Evolutionary conservation across 345 rosid species (phyloP), one percentile per base, ranked within the genome.

Genomic region (Gossypium longicalyx): DNA sequence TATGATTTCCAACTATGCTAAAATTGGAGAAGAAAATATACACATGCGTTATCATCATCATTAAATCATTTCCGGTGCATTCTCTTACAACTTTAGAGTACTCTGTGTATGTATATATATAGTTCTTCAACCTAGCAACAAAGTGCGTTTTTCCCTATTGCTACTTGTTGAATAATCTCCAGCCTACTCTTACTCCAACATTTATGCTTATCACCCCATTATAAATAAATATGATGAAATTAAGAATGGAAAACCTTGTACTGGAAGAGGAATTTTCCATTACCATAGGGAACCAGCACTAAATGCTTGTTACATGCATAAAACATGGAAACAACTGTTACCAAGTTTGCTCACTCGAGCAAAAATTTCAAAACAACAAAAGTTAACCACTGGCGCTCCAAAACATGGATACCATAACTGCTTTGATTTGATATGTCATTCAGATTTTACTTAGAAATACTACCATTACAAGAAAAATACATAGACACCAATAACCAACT

Each of bases 241-340:
- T 15, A 41, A 49, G 73, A 52, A 70, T 29, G 61, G 3, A 29
- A 70, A 27, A 70, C 16, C 60, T 52, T 52, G 34, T 48, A 23
- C 4, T 48, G 57, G 72, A 34, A 68, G 73, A 70, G 12, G 12
- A 70, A 69, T 3, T 69, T 69, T 23, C 54, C 38, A 67, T 47
- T 23, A 45, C 15, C 54, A 67, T 13, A 45, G 38, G n/a, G 9
- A 45, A 13, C 11, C 3, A 43, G 29, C 12, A 45, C 54, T 22
- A 45, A 45, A 47, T 47, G 56, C 71, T 13, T 47, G 29, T 22
- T 45, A 67, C 54, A 22, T 2, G 56, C 56, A n/a, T 23, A 67
- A 54, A 45, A 67, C 41, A 66, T 20, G 10, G 19, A 20, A 63
- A 64, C 23, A 43, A 38, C 48, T 4, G 56, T 45, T 47, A 0